Conservation (phyloP, 2,329 filamentous ascomycete genomes). For the Aspergillus sojae region DNA sequence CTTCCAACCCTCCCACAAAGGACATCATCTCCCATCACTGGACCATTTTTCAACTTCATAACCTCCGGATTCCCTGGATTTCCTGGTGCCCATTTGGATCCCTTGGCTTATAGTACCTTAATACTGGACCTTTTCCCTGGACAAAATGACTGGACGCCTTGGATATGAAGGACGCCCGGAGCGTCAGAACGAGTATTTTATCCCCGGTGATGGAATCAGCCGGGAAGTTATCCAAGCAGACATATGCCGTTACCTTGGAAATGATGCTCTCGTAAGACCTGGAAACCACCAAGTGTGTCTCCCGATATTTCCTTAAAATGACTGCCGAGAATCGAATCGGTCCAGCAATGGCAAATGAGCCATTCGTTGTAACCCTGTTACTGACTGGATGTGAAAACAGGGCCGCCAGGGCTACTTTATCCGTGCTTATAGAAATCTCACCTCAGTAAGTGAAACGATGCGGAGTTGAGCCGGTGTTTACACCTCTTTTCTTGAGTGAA, state of each 20-base stretch:
- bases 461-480: slow-evolving; percentile 11
- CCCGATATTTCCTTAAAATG: slow-evolving; percentile 21
- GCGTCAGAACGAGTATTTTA: slow-evolving; percentile 74
- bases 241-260: slow-evolving; percentile 81
- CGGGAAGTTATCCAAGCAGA: slow-evolving; percentile 83
- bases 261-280: slow-evolving; percentile 77
- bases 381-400: slow-evolving; percentile 51
- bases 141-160: slow-evolving; percentile 44
- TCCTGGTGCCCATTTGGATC: slow-evolving; percentile 32
- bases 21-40: slow-evolving; percentile 20
- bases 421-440: slow-evolving; percentile 77
- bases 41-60: slow-evolving; percentile 21
- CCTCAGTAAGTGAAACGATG: slow-evolving; percentile 61
- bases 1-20: slow-evolving; percentile 19
- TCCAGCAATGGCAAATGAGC: slow-evolving; percentile 6
- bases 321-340: slow-evolving; percentile 1
- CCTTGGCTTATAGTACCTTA: slow-evolving; percentile 27
- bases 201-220: slow-evolving; percentile 78
- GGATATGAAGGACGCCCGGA: slow-evolving; percentile 37
- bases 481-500: neutral
- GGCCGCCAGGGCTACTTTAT: slow-evolving; percentile 74
- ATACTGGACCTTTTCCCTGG: slow-evolving; percentile 29
- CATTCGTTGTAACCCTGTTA: slow-evolving; percentile 17
- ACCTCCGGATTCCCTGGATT: slow-evolving; percentile 17
- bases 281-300: slow-evolving; percentile 70